Evolutionary conservation across 208 protist species (phyloP).

Genomic region (Leishmania tropica): DNA sequence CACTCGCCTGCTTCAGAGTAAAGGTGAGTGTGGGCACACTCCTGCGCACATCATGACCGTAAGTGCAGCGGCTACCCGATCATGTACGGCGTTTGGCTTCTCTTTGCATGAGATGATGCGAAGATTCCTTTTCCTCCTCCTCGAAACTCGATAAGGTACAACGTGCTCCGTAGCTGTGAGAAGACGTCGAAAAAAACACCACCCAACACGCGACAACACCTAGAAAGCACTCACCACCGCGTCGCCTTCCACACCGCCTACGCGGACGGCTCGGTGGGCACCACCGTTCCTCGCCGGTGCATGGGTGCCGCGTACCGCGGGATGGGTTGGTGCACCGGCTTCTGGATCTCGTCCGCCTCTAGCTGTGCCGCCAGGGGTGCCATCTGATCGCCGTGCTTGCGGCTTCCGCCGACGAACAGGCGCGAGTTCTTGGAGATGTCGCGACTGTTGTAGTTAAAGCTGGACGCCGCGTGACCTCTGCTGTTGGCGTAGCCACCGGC

Average conservation of each 20-base stretch:
- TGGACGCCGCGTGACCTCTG: conserved; percentile 41
- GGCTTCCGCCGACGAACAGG: conserved; percentile 65
- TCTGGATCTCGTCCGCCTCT: conserved; percentile 64
- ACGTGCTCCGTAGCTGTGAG: not conserved
- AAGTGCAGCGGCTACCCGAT: not conserved
- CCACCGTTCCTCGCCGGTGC: conserved; percentile 47
- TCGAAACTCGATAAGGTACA: not conserved
- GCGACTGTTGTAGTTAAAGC: conserved; percentile 73
- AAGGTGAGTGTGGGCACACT: not conserved
- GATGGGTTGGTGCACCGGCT: conserved; percentile 63
- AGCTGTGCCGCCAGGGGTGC: conserved; percentile 73
- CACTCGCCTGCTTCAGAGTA: not conserved
- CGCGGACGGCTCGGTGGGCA: conserved; percentile 3
- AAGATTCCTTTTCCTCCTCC: not conserved
- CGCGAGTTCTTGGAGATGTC: conserved; percentile 59
- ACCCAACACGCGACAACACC: not conserved
- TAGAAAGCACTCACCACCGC: not conserved
- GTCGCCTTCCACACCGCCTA: not conserved
- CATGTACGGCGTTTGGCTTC: not conserved
- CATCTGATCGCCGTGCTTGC: conserved; percentile 61
- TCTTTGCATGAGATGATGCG: not conserved
- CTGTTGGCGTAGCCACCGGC: conserved; percentile 76
- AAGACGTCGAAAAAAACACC: not conserved
- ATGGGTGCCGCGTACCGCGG: conserved; percentile 85
- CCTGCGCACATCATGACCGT: not conserved